Percentiles rank a stretch among this genome's conserved stretches.
Conservation (phyloP, 768 basidiomycete genomes). For the Leucosporidium creatinivorum region DNA sequence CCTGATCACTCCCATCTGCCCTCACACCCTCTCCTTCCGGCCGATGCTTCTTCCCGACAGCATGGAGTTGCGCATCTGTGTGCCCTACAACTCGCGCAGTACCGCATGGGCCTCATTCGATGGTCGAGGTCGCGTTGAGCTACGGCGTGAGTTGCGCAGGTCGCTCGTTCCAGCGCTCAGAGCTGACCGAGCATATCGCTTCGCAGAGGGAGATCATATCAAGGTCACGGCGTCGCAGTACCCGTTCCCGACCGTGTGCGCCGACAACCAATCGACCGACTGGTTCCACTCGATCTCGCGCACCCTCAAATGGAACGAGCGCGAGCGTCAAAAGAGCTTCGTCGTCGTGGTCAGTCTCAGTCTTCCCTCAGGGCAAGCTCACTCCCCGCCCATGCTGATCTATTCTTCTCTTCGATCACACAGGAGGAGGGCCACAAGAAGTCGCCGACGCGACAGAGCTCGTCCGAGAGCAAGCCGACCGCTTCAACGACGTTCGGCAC, state of each 20-base stretch:
- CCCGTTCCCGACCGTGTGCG: slow-evolving; percentile 97
- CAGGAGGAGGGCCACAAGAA: slow-evolving; percentile 29
- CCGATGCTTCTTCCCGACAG: slow-evolving; percentile 98
- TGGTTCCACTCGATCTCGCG: slow-evolving; percentile 98
- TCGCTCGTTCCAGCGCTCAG: neutral
- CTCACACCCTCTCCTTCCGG: slow-evolving; percentile 95
- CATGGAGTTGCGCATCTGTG: slow-evolving; percentile 96
- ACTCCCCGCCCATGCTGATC: neutral
- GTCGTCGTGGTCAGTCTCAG: slow-evolving; percentile 64
- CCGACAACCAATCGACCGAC: slow-evolving; percentile 93
- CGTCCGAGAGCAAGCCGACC: neutral
- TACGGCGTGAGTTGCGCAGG: slow-evolving; percentile 64
- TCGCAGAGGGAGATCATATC: slow-evolving; percentile 94
- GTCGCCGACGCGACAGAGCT: slow-evolving; percentile 20
- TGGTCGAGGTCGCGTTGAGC: slow-evolving; percentile 88
- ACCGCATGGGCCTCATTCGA: slow-evolving; percentile 99
- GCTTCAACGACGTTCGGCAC: neutral
- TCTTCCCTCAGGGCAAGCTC: too few relatives aligned
- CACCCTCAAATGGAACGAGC: slow-evolving; percentile 98
- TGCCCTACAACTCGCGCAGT: slow-evolving; percentile 96
- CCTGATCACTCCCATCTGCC: slow-evolving; percentile 94
- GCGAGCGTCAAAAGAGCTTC: slow-evolving; percentile 96
- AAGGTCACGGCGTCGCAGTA: slow-evolving; percentile 95
- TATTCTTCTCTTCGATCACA: neutral
- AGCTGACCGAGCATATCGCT: neutral